Evolutionary conservation across 2,329 filamentous ascomycete species (phyloP).

Genomic region (Phoma sp.): DNA sequence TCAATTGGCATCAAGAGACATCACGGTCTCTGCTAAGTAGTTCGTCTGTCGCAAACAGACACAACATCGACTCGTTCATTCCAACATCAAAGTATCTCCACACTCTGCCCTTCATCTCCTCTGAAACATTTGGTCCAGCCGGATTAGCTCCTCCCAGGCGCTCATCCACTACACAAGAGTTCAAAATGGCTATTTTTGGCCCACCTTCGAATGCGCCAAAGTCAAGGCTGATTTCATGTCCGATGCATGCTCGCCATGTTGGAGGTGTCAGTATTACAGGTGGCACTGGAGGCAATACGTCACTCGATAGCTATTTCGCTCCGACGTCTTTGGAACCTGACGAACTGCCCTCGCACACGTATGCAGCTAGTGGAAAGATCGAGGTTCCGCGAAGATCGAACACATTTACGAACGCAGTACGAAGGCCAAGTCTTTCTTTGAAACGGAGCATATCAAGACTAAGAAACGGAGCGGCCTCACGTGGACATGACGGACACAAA

Average conservation of each 20-base stretch:
- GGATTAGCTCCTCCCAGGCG: neutral
- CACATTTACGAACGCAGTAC: constrained; percentile 32
- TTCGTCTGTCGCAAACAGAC: neutral
- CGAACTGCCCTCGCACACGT: constrained; percentile 37
- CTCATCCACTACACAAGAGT: neutral
- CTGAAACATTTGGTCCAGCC: constrained; percentile 25
- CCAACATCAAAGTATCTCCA: neutral
- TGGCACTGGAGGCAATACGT: constrained; percentile 21
- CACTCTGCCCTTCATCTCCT: neutral
- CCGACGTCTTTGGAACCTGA: constrained; percentile 31
- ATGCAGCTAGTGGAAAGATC: constrained; percentile 30
- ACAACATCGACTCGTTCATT: neutral
- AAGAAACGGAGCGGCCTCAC: constrained; percentile 14
- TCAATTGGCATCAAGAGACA: constrained; percentile 19
- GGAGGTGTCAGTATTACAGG: constrained; percentile 40
- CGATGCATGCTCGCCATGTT: constrained; percentile 45
- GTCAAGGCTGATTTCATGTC: constrained; percentile 38
- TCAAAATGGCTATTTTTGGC: constrained; percentile 15
- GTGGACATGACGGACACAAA: constrained; percentile 2
- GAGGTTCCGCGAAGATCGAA: constrained; percentile 39
- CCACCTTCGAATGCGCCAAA: constrained; percentile 23
- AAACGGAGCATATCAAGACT: constrained; percentile 37
- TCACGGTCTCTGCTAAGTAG: constrained; percentile 7
- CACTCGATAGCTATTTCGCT: constrained; percentile 30
- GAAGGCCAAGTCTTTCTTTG: constrained; percentile 36